A percentile compares a stretch with the other conserved stretches of the same genome.
These are phyloP conservation scores for Colletotrichum limetticola DNA, from an alignment of 2,329 filamentous ascomycete species.

Conservation along the genomic window DNA sequence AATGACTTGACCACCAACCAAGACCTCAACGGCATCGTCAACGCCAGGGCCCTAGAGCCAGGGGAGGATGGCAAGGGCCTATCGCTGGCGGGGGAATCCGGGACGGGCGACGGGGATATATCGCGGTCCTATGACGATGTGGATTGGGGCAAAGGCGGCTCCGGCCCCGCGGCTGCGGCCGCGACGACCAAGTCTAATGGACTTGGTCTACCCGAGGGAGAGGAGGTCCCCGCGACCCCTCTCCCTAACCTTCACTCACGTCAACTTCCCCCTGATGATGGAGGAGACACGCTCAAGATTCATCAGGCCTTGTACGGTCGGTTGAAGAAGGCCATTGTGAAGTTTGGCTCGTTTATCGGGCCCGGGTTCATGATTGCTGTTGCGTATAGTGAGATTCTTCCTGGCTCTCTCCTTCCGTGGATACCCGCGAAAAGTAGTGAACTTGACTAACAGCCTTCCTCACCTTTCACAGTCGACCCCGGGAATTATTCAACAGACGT, in stretches of 20 bases:
- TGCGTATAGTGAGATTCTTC: conserved; percentile 58
- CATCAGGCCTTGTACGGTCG: neutral
- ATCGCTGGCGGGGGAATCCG: neutral
- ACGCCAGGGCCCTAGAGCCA: conserved; percentile 35
- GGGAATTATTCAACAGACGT: conserved; percentile 79
- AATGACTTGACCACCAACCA: conserved; percentile 59
- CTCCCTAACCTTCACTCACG: conserved; percentile 28
- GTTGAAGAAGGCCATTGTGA: conserved; percentile 48
- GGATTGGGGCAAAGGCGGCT: neutral
- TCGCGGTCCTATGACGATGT: neutral
- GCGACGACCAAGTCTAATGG: conserved; percentile 15
- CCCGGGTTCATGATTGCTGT: conserved; percentile 74
- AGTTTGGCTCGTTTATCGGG: conserved; percentile 69
- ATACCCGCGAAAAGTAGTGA: neutral
- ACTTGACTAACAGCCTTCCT: neutral
- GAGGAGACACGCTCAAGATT: neutral
- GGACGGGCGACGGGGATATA: conserved; percentile 6
- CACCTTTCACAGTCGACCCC: conserved; percentile 57
- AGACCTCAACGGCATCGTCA: conserved; percentile 57
- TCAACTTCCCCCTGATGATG: neutral
- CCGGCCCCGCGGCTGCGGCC: neutral
- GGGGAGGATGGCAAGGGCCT: neutral
- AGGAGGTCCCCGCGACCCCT: conserved; percentile 21
- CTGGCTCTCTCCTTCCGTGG: neutral
- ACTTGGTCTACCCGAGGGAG: conserved; percentile 32